These are phyloP conservation scores for Rhazya stricta DNA, from an alignment of 257 asterid genomes.

Conservation along the genomic window DNA sequence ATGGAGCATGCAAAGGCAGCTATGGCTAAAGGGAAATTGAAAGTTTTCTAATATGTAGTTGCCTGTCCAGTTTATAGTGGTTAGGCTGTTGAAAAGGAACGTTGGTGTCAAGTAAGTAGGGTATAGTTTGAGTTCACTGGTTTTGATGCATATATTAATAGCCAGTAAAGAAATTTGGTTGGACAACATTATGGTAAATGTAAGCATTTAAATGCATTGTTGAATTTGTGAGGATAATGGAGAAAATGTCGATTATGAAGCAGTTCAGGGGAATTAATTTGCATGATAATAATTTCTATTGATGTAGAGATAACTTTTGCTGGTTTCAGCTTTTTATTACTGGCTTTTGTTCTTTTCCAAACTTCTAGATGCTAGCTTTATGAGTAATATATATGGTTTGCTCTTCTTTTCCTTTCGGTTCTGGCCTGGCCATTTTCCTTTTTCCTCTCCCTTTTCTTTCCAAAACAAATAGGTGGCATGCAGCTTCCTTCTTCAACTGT, in stretches of 20 bases:
- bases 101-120: not conserved
- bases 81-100: conserved; percentile 8
- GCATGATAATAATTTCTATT: conserved; percentile 1
- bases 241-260: not conserved
- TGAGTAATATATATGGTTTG: not conserved
- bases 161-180: conserved; percentile 1
- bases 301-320: not conserved
- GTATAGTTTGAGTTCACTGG: conserved; percentile 1
- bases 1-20: conserved; percentile 38
- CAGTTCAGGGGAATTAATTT: not conserved
- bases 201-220: conserved; percentile 6
- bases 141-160: conserved; percentile 14
- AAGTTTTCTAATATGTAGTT: conserved; percentile 31
- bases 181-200: conserved; percentile 1
- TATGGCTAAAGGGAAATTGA: conserved; percentile 37
- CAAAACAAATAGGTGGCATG: not conserved
- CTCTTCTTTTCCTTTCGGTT: not conserved
- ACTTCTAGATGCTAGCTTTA: not conserved
- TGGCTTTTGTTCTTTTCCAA: not conserved
- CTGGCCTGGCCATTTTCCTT: not conserved
- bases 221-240: not conserved
- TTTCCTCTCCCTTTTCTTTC: not conserved
- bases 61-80: not conserved
- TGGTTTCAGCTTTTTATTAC: not conserved
- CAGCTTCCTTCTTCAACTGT: not conserved